A percentile compares a stretch with the other conserved stretches of the same genome.
Evolutionary conservation across 371 early-diverging fungal genomes (phyloP).

Genomic region (Zychaea mexicana): DNA sequence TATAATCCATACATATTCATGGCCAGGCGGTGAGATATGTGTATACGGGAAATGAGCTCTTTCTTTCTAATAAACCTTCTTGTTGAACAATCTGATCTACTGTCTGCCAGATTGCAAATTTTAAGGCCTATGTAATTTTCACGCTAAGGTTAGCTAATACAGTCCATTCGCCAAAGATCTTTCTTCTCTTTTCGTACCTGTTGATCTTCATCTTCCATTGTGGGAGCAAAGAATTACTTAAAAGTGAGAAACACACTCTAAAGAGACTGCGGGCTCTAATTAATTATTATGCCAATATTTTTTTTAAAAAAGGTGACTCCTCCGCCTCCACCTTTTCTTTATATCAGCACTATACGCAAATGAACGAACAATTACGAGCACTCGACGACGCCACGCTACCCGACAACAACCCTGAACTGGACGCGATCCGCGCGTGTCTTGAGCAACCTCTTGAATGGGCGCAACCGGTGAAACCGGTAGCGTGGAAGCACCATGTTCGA

Average conservation of each 20-base stretch:
- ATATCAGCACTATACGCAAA: not conserved
- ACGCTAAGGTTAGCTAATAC: no score
- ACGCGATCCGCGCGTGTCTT: not conserved
- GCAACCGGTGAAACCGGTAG: conserved; percentile 9
- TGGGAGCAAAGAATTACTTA: not conserved
- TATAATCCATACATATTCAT: not conserved
- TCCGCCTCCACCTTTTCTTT: not conserved
- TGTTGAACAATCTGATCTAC: conserved; percentile 21
- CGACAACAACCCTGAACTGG: not conserved
- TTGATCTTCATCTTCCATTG: not conserved
- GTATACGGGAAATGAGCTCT: no score
- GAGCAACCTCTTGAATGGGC: conserved; percentile 5
- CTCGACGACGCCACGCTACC: conserved; percentile 7
- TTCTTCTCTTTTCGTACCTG: no score
- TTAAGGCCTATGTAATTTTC: not conserved
- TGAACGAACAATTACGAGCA: not conserved
- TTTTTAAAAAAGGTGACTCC: not conserved
- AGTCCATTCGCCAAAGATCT: no score
- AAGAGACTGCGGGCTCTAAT: not conserved
- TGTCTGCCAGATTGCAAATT: conserved; percentile 23
- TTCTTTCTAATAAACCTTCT: conserved; percentile 20
- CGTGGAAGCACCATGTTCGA: conserved; percentile 35
- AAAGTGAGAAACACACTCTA: not conserved
- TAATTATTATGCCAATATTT: no score
- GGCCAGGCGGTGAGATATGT: not conserved